Evolutionary conservation across 2,329 filamentous ascomycete species (phyloP), one percentile per base, ranked within the genome.

Genomic region (Botrytis aclada): DNA sequence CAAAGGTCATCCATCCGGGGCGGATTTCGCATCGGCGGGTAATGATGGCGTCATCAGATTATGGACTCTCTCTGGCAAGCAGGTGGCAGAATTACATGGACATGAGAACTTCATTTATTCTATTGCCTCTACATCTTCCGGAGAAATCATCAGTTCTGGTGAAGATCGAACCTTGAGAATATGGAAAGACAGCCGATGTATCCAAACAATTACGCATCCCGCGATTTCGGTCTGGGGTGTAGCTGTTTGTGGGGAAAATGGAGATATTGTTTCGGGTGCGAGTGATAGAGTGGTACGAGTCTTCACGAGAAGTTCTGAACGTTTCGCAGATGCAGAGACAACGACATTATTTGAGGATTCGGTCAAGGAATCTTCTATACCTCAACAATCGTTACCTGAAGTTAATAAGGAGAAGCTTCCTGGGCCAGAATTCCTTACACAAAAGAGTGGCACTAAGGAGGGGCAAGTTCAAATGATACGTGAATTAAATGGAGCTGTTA

Each of bases 101-200:
- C 97, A 99, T 79, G 94, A 97, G 73, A 97, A 92, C 80, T 99
- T 97, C 81, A 96, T 99, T 73, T 99, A 99, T 82, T 92, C 93
- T 10, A 84, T 99, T 22, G 87, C 92, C 1, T 87, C 88, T 34
- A 84, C 97, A 16, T 93, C 95, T 0, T 90, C 92, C 0, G 95
- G 95, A 9, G 94, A 98, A 80, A 85, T 99, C 43, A 92, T 97
- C 66, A 98, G 95, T 81, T 90, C 94, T 2, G 94, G 94, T 29
- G 96, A 99, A 82, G 96, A 99, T 82, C 89, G 96, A n/a, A 98
- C 96, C 0, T 89, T 97, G 47, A 89, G 94, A 70, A 85, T 99
- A 80, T 99, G 97, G 96, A 91, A 88, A 77, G 93, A 92, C 62
- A 88, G 85, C 22, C 87, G 94, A 72, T 98, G 95, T 81, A 84